Evolutionary conservation across 2,329 filamentous ascomycete genomes (phyloP).

Genomic region (Phialophora chinensis): DNA sequence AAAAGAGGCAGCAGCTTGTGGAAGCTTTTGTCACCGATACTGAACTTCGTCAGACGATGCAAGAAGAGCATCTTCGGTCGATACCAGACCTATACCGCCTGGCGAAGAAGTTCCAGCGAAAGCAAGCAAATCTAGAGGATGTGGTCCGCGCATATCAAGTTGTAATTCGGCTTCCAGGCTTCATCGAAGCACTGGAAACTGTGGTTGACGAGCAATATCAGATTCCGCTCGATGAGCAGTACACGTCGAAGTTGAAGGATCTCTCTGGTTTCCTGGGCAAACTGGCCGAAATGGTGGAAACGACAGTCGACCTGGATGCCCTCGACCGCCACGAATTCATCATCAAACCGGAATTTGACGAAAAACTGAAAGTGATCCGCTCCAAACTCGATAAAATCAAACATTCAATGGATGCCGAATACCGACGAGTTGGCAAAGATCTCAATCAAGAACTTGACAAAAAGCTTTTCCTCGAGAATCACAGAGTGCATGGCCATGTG

Average conservation of each 20-base stretch:
- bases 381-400: constrained; percentile 87
- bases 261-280: constrained; percentile 80
- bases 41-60: constrained; percentile 90
- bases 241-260: constrained; percentile 80
- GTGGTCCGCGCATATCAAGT: constrained; percentile 96
- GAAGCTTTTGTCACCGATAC: constrained; percentile 95
- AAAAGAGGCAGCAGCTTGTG: constrained; percentile 89
- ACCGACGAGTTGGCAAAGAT: constrained; percentile 75
- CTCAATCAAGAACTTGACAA: constrained; percentile 93
- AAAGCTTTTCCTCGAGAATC: constrained; percentile 96
- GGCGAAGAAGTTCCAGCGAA: constrained; percentile 92
- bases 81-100: constrained; percentile 94
- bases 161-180: constrained; percentile 85
- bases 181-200: constrained; percentile 84
- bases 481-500: constrained; percentile 95
- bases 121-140: constrained; percentile 89
- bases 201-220: constrained; percentile 96
- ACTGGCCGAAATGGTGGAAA: constrained; percentile 97
- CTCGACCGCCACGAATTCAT: constrained; percentile 97
- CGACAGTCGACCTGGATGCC: constrained; percentile 92
- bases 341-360: constrained; percentile 98
- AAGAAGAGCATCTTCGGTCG: constrained; percentile 90
- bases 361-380: constrained; percentile 82
- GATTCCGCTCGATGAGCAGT: constrained; percentile 81
- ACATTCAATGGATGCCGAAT: constrained; percentile 82